Evolutionary conservation across 208 protist species (phyloP), one percentile per base, ranked within the genome.

Genomic region (Wallacemonas sp.): DNA sequence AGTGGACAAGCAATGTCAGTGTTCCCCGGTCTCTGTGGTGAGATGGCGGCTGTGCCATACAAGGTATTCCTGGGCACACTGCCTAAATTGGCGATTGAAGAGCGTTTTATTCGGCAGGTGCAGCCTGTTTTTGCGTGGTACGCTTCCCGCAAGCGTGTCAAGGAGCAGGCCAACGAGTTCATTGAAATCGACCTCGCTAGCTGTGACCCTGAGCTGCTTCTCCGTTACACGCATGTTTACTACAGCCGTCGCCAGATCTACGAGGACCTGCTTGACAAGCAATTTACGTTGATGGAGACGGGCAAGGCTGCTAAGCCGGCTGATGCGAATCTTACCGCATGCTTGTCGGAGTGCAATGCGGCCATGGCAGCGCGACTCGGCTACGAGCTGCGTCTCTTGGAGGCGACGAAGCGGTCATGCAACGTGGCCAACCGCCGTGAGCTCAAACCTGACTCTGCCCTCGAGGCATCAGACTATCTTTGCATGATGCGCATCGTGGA

Each of bases 401-500:
- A 84, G 62, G 66, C 65, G 31, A 79, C 80, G 12, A 94, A 94
- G 69, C 73, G 69, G 36, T 36, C 56, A 2, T 82, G 84, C 46
- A 65, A 51, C 26, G 79, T 86, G 22, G 71, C 90, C n/a, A 59
- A 69, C 33, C 75, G 86, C 28, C 86, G 90, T 21, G 90, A 96
- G 59, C 77, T 96, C 31, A 72, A 76, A 47, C 83, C 91, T 15
- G 69, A 74, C n/a, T 66, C 80, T 15, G 68, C 82, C 41, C 76
- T 96, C 21, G 84, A 93, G 45, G 45, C 81, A 11, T 82, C 89
- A 56, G 91, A 96, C 65, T 80, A 79, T 51, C 62, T 90, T n/a
- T 94, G 84, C 71, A 93, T 96, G 88, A 96, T 96, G 91, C 84
- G 91, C 19, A 51, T 91, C 1, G 88, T 89, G 14, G 91, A 94